Evolutionary conservation across 257 asterid species (phyloP), one percentile per base, ranked within the genome.

Genomic region (Prunella vulgaris): DNA sequence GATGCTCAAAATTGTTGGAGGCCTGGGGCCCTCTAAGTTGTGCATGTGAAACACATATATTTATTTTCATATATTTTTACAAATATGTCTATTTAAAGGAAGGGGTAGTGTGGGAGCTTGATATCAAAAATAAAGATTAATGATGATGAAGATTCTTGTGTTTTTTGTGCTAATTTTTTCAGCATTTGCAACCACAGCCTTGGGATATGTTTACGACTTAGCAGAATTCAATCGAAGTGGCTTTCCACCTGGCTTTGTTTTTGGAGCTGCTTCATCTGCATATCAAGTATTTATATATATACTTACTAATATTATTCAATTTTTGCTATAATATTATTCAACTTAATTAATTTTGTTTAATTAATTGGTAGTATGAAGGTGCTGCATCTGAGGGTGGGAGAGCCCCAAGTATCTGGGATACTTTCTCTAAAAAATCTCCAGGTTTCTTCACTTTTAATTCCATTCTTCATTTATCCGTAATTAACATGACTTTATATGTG

Each of bases 201-300:
- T 6, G 20, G 9, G 9, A 4, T 46, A 46, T 46, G 53, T 46
- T 46, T 46, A n/a, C 21, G 53, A 46, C 21, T 46, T 46, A 46
- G 53, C 53, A 0, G 21, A 17, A 7, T 56, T 56, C 51, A 73
- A 62, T 7, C 64, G 76, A 2, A 68, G 48, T 28, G 51, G 54
- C 52, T 78, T 78, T 10, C 79, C 82, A 2, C 20, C 76, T 4
- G 79, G 24, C 40, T 78, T 78, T 56, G 15, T 64, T 2, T 78
- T 78, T 32, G 82, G 82, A 22, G 69, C 82, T 10, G 74, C 76
- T 54, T 72, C 82, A 7, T 48, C 82, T 32, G 73, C 82, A 21
- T 78, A 78, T 65, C 82, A 78, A 56, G 68, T 63, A 32, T 10
- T 21, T 3, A n/a, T n/a, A n/a, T n/a, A n/a, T n/a, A n/a, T 7